Evolutionary conservation across 805 yeast species (phyloP).

Genomic region (Wickerhamiella alocasiicola): DNA sequence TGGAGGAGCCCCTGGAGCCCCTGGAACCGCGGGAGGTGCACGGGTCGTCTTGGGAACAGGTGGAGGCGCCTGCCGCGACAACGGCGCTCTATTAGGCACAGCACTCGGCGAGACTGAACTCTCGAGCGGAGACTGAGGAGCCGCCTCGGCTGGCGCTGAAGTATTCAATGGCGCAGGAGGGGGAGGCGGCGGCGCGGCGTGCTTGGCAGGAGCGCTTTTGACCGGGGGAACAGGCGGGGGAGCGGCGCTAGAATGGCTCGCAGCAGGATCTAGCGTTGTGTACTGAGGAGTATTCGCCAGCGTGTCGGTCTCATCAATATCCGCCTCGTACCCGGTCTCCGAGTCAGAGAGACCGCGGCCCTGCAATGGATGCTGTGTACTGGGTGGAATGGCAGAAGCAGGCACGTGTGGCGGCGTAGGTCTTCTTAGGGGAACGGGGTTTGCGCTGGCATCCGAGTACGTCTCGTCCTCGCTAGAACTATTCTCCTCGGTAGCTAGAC

Average conservation of each 20-base stretch:
- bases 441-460: constrained; percentile 5
- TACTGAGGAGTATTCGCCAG: background rate
- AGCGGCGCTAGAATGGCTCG: background rate
- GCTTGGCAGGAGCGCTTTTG: background rate
- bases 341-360: constrained; percentile 1
- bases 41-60: background rate
- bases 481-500: constrained; percentile 6
- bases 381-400: background rate
- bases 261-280: background rate
- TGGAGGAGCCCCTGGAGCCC: background rate
- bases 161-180: constrained; percentile 2
- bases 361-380: constrained; percentile 4
- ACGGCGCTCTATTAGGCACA: constrained; percentile 9
- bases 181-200: no score
- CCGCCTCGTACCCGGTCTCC: constrained; percentile 10
- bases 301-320: constrained; percentile 4
- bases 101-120: no score
- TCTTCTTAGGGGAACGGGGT: no score
- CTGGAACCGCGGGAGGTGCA: background rate
- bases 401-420: no score
- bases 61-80: constrained; percentile 15
- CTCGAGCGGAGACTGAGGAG: no score
- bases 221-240: background rate
- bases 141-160: constrained; percentile 12
- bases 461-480: constrained; percentile 2